Percentiles rank a stretch among this genome's conserved stretches.
These are phyloP conservation scores for Nothopassalora personata DNA, from an alignment of 2,329 filamentous ascomycete genomes.

Conservation along the genomic window DNA sequence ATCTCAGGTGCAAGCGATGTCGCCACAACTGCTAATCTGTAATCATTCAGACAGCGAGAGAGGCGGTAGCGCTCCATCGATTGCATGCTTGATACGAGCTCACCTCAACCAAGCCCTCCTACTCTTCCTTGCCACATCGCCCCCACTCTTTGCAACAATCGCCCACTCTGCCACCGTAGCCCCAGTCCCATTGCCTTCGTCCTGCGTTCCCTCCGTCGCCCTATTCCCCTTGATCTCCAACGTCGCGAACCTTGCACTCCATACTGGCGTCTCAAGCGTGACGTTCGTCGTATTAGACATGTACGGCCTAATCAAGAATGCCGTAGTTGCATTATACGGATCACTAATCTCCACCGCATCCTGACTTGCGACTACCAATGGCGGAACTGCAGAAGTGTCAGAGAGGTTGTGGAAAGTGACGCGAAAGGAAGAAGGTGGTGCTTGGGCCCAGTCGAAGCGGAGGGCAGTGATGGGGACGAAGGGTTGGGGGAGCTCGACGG, in stretches of 20 bases:
- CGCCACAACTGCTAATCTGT: too few species aligned
- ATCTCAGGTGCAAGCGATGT: too few species aligned
- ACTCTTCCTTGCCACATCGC: constrained; percentile 5
- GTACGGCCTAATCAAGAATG: constrained; percentile 37
- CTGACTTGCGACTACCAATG: constrained; percentile 20
- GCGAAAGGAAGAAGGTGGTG: constrained; percentile 50
- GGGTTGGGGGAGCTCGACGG: constrained; percentile 46
- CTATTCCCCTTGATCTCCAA: constrained; percentile 47
- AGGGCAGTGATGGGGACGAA: constrained; percentile 45
- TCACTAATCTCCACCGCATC: constrained; percentile 37
- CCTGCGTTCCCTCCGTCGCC: constrained; percentile 28
- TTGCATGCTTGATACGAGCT: background rate
- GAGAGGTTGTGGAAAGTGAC: constrained; percentile 53
- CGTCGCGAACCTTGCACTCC: constrained; percentile 42
- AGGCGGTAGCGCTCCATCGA: too few species aligned
- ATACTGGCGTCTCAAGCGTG: constrained; percentile 35
- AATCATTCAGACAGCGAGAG: too few species aligned
- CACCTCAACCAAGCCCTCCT: background rate
- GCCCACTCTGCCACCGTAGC: constrained; percentile 50
- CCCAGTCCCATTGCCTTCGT: constrained; percentile 35
- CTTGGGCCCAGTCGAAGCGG: constrained; percentile 56
- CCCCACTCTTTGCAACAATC: constrained; percentile 19
- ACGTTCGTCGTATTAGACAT: constrained; percentile 44
- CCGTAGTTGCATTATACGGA: constrained; percentile 36
- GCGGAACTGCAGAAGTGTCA: constrained; percentile 25